Percentiles rank a stretch among this genome's conserved stretches.
These are phyloP conservation scores for Eucalyptus pauciflora DNA, from an alignment of 345 rosid genomes.

Conservation along the genomic window DNA sequence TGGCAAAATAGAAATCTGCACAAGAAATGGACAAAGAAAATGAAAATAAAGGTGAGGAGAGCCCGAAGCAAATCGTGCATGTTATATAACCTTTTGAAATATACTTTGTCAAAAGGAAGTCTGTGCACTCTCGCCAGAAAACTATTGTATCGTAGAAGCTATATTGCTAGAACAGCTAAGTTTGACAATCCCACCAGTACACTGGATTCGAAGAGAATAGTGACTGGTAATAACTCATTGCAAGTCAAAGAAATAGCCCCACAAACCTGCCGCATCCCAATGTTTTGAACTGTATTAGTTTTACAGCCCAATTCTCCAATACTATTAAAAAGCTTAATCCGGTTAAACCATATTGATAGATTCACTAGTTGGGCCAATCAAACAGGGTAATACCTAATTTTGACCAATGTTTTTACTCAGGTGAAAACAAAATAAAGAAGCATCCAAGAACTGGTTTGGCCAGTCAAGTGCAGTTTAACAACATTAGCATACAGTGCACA, in stretches of 20 bases:
- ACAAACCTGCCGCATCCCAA: background rate
- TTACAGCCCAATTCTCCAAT: background rate
- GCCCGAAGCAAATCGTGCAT: background rate
- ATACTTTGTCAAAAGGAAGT: background rate
- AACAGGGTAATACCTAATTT: background rate
- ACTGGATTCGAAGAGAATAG: background rate
- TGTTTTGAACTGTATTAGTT: background rate
- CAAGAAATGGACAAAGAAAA: background rate
- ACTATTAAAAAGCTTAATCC: background rate
- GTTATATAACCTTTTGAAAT: background rate
- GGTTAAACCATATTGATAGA: background rate
- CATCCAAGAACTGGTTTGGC: background rate
- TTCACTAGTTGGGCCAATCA: background rate
- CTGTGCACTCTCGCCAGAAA: background rate
- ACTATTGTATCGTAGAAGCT: background rate
- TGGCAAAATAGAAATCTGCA: conserved; percentile 79
- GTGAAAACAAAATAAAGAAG: background rate
- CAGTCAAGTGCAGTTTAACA: background rate
- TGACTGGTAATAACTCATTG: background rate
- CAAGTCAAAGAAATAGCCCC: background rate
- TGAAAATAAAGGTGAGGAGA: background rate
- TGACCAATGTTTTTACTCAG: background rate
- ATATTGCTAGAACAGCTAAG: background rate
- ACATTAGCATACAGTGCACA: background rate
- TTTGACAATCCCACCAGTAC: background rate